phyloP scores from a whole-genome alignment of 228 moss, liverwort and hornwort species.

The Sphagnum magellanicum region DNA sequence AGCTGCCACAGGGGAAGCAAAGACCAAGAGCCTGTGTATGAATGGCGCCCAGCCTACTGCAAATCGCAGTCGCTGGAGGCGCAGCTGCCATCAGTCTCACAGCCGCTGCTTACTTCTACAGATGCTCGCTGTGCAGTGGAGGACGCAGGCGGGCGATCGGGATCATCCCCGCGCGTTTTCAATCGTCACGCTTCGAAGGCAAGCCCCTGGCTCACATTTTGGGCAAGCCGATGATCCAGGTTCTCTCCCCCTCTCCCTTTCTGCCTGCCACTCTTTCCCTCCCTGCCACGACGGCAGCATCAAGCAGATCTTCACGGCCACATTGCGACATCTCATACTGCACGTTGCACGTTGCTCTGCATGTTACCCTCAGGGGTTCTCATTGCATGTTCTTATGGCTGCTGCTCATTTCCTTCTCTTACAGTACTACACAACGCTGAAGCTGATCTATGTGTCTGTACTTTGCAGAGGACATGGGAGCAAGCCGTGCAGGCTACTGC shows the following conservation, averaged over 20 bases:
- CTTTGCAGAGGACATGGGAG: conserved; percentile 94
- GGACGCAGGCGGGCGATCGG: conserved; percentile 75
- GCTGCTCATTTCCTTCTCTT: background rate
- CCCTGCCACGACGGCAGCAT: background rate
- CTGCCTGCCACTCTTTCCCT: background rate
- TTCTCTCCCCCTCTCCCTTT: conserved; percentile 5
- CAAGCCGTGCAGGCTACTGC: conserved; percentile 74
- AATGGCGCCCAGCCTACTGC: conserved; percentile 49
- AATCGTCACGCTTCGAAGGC: conserved; percentile 85
- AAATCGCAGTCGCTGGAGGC: conserved; percentile 54
- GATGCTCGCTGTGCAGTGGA: conserved; percentile 4
- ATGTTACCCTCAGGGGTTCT: too few relatives aligned
- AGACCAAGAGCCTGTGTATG: too few relatives aligned
- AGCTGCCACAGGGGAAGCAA: too few relatives aligned
- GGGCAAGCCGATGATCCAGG: conserved; percentile 99
- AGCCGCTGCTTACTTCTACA: conserved; percentile 47
- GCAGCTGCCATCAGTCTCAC: conserved; percentile 45
- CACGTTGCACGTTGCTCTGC: too few relatives aligned
- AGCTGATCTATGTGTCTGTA: conserved; percentile 7
- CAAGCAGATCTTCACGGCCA: too few relatives aligned
- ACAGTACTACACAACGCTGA: background rate
- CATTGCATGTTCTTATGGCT: background rate
- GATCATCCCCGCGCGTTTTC: conserved; percentile 90
- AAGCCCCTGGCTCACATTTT: conserved; percentile 85
- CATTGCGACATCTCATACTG: too few relatives aligned